Conservation (phyloP, 2,329 filamentous ascomycete genomes). For the Cladosporium halotolerans region DNA sequence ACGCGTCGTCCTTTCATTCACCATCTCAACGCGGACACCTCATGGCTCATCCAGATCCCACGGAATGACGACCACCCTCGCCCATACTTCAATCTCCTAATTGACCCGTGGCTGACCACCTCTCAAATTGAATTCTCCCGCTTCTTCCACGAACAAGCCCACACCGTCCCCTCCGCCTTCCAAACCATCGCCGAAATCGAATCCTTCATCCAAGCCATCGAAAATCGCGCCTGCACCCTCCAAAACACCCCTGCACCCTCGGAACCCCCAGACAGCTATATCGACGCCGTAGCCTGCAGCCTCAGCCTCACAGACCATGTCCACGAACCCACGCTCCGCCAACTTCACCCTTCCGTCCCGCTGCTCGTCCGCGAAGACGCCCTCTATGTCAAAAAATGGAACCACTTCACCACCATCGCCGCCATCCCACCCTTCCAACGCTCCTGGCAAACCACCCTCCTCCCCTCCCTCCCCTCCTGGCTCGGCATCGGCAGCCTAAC, state of each 20-base stretch:
- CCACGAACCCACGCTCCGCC: constrained; percentile 54
- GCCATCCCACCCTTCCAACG: constrained; percentile 43
- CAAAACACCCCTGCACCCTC: constrained; percentile 9
- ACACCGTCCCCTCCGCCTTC: constrained; percentile 50
- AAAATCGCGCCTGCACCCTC: constrained; percentile 34
- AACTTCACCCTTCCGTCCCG: constrained; percentile 49
- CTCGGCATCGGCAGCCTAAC: constrained; percentile 55
- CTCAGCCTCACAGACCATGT: constrained; percentile 67
- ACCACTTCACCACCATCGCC: constrained; percentile 52
- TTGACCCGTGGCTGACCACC: constrained; percentile 61
- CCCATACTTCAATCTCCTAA: constrained; percentile 56
- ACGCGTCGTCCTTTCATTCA: constrained; percentile 50
- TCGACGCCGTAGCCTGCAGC: constrained; percentile 55
- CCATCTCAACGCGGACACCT: constrained; percentile 62
- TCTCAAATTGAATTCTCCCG: constrained; percentile 56
- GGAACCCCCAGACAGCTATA: constrained; percentile 24
- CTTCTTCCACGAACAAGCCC: constrained; percentile 63
- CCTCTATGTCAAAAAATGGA: constrained; percentile 51
- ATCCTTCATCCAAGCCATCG: constrained; percentile 44
- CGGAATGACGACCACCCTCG: constrained; percentile 43
- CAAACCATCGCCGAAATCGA: constrained; percentile 52
- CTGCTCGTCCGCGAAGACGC: constrained; percentile 56
- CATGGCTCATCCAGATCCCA: constrained; percentile 61
- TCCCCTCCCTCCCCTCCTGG: constrained; percentile 51
- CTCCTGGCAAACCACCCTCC: constrained; percentile 43